These are phyloP conservation scores for Aphanomyces euteiches DNA, from an alignment of 352 stramenopile species.

Conservation along the genomic window DNA sequence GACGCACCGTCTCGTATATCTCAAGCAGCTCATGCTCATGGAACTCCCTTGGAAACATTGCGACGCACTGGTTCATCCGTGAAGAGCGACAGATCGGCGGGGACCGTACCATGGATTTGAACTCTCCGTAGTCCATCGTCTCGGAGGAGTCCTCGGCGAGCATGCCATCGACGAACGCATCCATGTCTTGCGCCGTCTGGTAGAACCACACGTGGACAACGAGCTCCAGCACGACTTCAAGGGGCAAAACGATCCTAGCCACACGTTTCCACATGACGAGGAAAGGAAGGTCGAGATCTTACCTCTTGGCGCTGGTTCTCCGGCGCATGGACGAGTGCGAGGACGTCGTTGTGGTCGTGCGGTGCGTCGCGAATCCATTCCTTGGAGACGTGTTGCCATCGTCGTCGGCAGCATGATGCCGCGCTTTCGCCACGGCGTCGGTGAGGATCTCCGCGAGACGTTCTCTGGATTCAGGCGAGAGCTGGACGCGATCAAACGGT, in stretches of 20 bases:
- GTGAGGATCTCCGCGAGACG: slow-evolving; percentile 3
- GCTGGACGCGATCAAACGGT: slow-evolving; percentile 18
- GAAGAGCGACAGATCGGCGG: too few species aligned
- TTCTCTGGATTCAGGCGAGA: not conserved
- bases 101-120: slow-evolving; percentile 4
- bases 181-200: slow-evolving; percentile 23
- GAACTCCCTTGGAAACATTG: slow-evolving; percentile 18
- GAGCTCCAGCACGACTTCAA: slow-evolving; percentile 10
- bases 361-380: not conserved
- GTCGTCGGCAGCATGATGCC: not conserved
- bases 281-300: too few species aligned
- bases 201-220: slow-evolving; percentile 24
- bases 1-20: slow-evolving; percentile 22
- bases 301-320: not conserved
- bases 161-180: not conserved
- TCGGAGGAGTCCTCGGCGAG: slow-evolving; percentile 17
- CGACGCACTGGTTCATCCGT: not conserved
- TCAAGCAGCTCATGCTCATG: slow-evolving; percentile 17
- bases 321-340: not conserved
- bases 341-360: not conserved
- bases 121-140: slow-evolving; percentile 14
- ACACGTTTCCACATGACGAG: not conserved
- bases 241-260: not conserved
- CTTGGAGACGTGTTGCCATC: not conserved
- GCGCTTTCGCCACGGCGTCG: not conserved